Percentiles rank a stretch among this genome's conserved stretches.
Evolutionary conservation across 1,284 basidiomycete genomes (phyloP).

Genomic region (Neotropicomus parvogracilis): DNA sequence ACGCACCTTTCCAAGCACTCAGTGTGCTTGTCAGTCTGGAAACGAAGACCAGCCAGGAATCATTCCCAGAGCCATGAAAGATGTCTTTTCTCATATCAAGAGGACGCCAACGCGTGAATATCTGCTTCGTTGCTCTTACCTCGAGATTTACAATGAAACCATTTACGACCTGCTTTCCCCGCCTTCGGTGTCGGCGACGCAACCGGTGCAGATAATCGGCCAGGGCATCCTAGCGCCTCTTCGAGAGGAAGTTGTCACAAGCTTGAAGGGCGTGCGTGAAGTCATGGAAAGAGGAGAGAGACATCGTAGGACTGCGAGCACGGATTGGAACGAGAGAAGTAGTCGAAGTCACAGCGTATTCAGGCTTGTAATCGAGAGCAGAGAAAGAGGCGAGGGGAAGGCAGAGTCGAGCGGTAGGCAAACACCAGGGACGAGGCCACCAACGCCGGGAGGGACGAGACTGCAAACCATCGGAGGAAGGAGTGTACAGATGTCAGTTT

Average conservation of each 20-base stretch:
- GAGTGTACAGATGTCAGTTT: conserved; percentile 76
- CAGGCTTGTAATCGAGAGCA: conserved; percentile 80
- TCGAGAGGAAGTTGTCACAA: conserved; percentile 89
- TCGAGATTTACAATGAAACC: conserved; percentile 96
- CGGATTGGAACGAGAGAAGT: conserved; percentile 96
- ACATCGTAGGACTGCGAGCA: conserved; percentile 87
- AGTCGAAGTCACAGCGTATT: conserved; percentile 93
- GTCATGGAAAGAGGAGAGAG: conserved; percentile 84
- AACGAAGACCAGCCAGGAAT: conserved; percentile 86
- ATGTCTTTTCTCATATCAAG: conserved; percentile 75
- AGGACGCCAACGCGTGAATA: conserved; percentile 81
- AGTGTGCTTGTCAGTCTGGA: conserved; percentile 40
- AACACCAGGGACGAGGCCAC: conserved; percentile 56
- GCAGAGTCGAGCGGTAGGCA: conserved; percentile 46
- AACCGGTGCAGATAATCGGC: conserved; percentile 70
- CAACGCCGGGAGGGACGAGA: conserved; percentile 62
- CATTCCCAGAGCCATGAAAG: conserved; percentile 88
- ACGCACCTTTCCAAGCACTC: neutral
- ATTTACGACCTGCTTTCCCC: conserved; percentile 86
- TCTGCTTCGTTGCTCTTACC: conserved; percentile 88
- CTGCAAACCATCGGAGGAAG: conserved; percentile 69
- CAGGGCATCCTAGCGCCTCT: conserved; percentile 66
- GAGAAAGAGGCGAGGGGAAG: conserved; percentile 54
- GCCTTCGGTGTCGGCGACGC: conserved; percentile 54
- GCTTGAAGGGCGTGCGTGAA: conserved; percentile 79